Base-by-base conservation (phyloP, 441 rosid species). In the Euphorbia schlechtendalii region DNA sequence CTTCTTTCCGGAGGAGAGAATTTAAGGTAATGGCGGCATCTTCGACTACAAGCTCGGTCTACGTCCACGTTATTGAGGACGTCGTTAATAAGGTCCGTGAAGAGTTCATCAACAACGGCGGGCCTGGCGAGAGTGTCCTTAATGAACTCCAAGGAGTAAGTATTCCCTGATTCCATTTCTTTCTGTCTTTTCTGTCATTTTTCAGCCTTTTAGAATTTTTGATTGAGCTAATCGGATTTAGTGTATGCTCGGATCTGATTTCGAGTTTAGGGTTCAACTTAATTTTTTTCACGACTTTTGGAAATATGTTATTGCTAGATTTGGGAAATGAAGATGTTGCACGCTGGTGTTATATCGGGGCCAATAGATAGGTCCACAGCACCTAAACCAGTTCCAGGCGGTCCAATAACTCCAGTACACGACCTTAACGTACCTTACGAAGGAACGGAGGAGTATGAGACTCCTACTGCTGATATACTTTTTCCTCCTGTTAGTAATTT, bases 381-480 rank as follows among this genome's bases (percentile, higher is more conserved):
- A 63, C 72, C 74, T 28, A 90, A 78, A 83, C 70, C 80, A 3
- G 73, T 75, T 0, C 81, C 87, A 11, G 96, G 88, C 32, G 86
- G 86, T 55, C 79, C 77, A 15, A 51, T 83, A 63, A 84, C 95
- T 41, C 89, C 96, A 0, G 92, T 88, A n/a, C 96, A 87, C 40
- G 99, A 94, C 77, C 89, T 94, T 36, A 94, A 94, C 81, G 99
- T 89, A 28, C 99, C 98, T 0, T 94, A 94, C 58, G 91, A 94
- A 68, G 98, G 88, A 56, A 75, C 90, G 0, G 99, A 94, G 76
- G 99, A 94, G 78, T 94, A 83, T 10, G 98, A 94, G 76, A 94
- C 98, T 57, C 99, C 99, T 17, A 94, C 99, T 1, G 92, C 94
- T 69, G 99, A 91, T 57, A 84, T 91, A 65, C 90, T 91, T 63